phyloP scores from a whole-genome alignment of 129 eudicot genomes.

The Flaveria robusta region DNA sequence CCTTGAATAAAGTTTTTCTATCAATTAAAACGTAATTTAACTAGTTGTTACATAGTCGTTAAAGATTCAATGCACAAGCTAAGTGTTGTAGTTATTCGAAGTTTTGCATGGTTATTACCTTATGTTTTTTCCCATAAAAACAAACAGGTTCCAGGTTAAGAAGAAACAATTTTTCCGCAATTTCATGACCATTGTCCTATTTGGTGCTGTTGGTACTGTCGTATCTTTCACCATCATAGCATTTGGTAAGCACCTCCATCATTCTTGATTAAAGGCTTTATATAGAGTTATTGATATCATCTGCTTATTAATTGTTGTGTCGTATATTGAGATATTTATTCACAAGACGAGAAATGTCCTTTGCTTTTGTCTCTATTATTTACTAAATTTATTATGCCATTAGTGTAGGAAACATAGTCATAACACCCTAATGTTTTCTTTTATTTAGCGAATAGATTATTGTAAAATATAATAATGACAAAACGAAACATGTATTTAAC shows the following conservation, averaged over 20 bases:
- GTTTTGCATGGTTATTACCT: slow-evolving; percentile 8
- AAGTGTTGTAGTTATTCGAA: not conserved
- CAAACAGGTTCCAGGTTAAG: slow-evolving; percentile 90
- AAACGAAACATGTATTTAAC: not conserved
- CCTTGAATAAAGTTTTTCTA: not conserved
- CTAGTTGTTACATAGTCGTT: not conserved
- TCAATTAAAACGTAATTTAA: not conserved
- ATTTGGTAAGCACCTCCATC: slow-evolving; percentile 54
- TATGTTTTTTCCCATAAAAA: slow-evolving; percentile 7
- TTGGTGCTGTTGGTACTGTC: slow-evolving; percentile 93
- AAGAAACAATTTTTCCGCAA: slow-evolving; percentile 92
- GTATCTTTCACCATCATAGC: slow-evolving; percentile 78
- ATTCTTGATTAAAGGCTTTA: not conserved
- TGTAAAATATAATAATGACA: not conserved
- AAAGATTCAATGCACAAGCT: slow-evolving; percentile 13
- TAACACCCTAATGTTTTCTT: not conserved
- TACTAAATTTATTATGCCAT: not conserved
- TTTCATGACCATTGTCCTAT: slow-evolving; percentile 76
- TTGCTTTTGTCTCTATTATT: slow-evolving; percentile 9
- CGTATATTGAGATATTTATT: not conserved
- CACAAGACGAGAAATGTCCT: slow-evolving; percentile 1
- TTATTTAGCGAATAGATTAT: not conserved
- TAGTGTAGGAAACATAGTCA: not conserved
- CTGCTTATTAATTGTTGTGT: not conserved
- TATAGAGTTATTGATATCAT: slow-evolving; percentile 3